Evolutionary conservation across 805 yeast genomes (phyloP).

Genomic region (Yamadazyma olivae): DNA sequence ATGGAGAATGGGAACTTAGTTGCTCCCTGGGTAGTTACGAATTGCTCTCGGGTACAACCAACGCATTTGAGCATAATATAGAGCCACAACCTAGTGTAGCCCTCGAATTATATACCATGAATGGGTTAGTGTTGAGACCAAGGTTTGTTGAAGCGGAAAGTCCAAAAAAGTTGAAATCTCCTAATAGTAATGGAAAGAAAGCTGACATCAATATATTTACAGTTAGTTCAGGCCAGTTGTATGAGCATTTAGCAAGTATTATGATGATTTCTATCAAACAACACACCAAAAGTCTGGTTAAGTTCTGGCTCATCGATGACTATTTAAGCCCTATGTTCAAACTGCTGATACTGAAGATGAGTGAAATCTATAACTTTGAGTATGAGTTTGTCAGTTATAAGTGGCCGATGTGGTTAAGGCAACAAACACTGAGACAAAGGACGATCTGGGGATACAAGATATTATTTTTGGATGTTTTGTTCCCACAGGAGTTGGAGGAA

Average conservation of each 20-base stretch:
- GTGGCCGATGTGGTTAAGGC: slow-evolving; percentile 90
- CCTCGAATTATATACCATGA: slow-evolving; percentile 40
- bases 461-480: slow-evolving; percentile 78
- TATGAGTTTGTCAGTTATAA: slow-evolving; percentile 79
- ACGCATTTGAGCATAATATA: slow-evolving; percentile 36
- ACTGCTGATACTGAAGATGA: slow-evolving; percentile 54
- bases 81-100: slow-evolving; percentile 17
- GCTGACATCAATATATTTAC: slow-evolving; percentile 79
- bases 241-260: slow-evolving; percentile 70
- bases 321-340: slow-evolving; percentile 72
- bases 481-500: slow-evolving; percentile 72
- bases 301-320: slow-evolving; percentile 85
- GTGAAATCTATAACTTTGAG: slow-evolving; percentile 57
- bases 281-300: slow-evolving; percentile 56
- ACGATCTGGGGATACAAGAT: slow-evolving; percentile 88
- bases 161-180: slow-evolving; percentile 2
- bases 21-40: slow-evolving; percentile 13
- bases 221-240: slow-evolving; percentile 77
- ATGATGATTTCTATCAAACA: slow-evolving; percentile 80
- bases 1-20: slow-evolving; percentile 62
- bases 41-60: slow-evolving; percentile 37
- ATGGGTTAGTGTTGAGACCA: slow-evolving; percentile 47
- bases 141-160: slow-evolving; percentile 35
- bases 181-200: slow-evolving; percentile 9
- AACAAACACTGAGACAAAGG: slow-evolving; percentile 74